These are phyloP conservation scores for Actinomucor elegans DNA, from an alignment of 371 early-diverging fungal species.

Conservation along the genomic window DNA sequence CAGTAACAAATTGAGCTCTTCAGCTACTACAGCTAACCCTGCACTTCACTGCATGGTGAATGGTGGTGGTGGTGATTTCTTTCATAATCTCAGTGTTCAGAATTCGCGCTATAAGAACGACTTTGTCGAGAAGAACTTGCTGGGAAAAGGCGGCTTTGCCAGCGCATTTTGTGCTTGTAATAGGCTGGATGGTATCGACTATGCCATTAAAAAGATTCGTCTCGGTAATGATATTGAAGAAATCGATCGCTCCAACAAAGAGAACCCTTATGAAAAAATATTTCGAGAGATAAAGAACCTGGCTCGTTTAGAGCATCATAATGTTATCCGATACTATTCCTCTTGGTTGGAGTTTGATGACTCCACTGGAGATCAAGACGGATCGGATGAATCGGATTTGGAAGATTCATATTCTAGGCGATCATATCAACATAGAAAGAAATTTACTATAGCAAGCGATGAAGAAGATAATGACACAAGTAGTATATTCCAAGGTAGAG, in stretches of 20 bases:
- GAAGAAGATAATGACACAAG: neutral
- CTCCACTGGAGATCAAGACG: neutral
- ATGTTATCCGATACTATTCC: constrained; percentile 91
- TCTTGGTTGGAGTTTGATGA: constrained; percentile 85
- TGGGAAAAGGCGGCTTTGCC: constrained; percentile 97
- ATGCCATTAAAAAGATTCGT: constrained; percentile 88
- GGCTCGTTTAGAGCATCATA: constrained; percentile 84
- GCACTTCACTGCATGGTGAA: too few species aligned
- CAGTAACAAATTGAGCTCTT: neutral
- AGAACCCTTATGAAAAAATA: constrained; percentile 62
- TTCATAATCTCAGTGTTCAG: constrained; percentile 41
- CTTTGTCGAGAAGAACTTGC: constrained; percentile 71
- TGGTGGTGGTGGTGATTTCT: constrained; percentile 4
- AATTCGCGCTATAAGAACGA: constrained; percentile 82
- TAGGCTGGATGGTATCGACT: constrained; percentile 79
- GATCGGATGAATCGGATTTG: constrained; percentile 1
- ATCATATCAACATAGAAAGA: neutral
- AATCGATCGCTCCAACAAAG: neutral
- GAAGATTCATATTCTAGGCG: constrained; percentile 8
- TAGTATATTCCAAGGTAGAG: constrained; percentile 14
- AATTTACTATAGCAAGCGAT: neutral
- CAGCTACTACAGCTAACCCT: neutral
- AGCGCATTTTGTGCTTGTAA: constrained; percentile 79
- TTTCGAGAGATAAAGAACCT: constrained; percentile 90
- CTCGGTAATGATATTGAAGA: constrained; percentile 42